A percentile compares a stretch with the other conserved stretches of the same genome.
phyloP scores from a whole-genome alignment of 495 filamentous ascomycete genomes.

The Geopyxis carbonaria region DNA sequence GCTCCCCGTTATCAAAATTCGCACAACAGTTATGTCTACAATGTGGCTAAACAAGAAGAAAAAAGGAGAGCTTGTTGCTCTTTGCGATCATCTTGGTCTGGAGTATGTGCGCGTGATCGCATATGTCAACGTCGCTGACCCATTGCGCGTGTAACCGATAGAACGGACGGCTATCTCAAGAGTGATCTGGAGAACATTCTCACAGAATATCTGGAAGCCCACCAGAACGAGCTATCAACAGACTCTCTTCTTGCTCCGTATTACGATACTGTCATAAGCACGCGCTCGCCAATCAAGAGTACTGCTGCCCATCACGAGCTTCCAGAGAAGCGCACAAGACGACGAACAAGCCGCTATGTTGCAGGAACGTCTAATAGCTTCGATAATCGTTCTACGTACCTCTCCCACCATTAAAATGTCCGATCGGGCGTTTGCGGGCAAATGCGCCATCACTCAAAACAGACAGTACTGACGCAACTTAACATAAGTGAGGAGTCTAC shows the following conservation, averaged over 20 bases:
- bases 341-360: constrained; percentile 15
- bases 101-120: constrained; percentile 30
- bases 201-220: constrained; percentile 53
- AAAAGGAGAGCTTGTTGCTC: constrained; percentile 62
- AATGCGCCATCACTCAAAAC: not conserved
- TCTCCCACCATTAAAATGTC: no score
- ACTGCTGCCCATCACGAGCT: constrained; percentile 34
- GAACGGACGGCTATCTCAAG: constrained; percentile 58
- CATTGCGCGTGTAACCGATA: constrained; percentile 25
- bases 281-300: constrained; percentile 61
- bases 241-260: constrained; percentile 55
- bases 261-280: constrained; percentile 47
- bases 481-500: not conserved
- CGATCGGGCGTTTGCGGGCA: not conserved
- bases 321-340: constrained; percentile 24
- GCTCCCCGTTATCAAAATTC: no score
- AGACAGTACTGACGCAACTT: no score
- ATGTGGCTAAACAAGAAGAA: constrained; percentile 64
- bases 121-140: constrained; percentile 10
- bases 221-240: constrained; percentile 40
- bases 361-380: constrained; percentile 9
- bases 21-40: constrained; percentile 10
- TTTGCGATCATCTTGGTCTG: constrained; percentile 56
- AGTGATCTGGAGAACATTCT: constrained; percentile 62
- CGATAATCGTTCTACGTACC: constrained; percentile 8